These are phyloP conservation scores for Mortierella sp. DNA, from an alignment of 371 early-diverging fungal genomes.

Conservation along the genomic window DNA sequence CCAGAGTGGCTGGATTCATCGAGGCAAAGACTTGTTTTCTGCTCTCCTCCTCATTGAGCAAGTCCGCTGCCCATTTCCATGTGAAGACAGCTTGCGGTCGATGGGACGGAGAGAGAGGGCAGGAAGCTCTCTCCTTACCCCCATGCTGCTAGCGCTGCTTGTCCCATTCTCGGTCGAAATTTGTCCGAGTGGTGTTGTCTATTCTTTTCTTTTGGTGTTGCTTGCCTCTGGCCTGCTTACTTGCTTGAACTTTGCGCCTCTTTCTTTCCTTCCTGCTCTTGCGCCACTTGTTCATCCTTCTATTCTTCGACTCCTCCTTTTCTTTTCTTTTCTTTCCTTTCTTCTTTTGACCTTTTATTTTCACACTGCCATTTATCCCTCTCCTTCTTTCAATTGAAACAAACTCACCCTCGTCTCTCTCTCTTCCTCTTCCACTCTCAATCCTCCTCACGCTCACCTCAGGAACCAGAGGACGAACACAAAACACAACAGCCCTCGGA, in stretches of 20 bases:
- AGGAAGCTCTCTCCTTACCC: neutral
- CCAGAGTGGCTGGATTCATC: neutral
- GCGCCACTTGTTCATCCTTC: too few relatives aligned
- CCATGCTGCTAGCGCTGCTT: neutral
- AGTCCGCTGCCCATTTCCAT: slow-evolving; percentile 1
- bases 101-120: too few relatives aligned
- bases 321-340: neutral
- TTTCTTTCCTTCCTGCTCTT: neutral
- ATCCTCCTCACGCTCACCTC: neutral
- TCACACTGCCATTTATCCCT: neutral
- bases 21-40: neutral
- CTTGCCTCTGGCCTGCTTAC: neutral
- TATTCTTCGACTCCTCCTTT: neutral
- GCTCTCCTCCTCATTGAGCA: too few relatives aligned
- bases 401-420: neutral
- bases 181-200: neutral
- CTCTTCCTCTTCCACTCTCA: neutral
- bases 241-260: neutral
- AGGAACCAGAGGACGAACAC: neutral
- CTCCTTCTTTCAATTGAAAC: neutral
- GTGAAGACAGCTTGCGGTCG: neutral
- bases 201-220: neutral
- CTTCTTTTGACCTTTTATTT: neutral
- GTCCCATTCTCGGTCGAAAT: neutral
- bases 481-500: neutral